phyloP scores from a whole-genome alignment of 1,139 yeast genomes.

The Blastobotrys serpentis region DNA sequence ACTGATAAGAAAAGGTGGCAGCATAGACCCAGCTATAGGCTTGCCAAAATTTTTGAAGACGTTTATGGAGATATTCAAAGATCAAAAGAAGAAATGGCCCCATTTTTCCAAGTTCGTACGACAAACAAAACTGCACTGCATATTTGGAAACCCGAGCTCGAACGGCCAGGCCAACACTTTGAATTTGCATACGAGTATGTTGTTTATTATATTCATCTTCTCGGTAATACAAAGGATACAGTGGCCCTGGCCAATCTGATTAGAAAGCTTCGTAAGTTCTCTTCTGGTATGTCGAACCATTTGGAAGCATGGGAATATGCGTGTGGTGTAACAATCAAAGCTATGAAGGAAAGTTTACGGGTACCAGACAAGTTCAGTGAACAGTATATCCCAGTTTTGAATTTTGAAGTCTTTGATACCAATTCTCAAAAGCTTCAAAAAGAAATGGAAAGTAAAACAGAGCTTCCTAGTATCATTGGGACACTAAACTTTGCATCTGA shows the following conservation, averaged over 20 bases:
- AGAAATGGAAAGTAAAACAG: conserved; percentile 24
- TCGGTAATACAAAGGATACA: conserved; percentile 56
- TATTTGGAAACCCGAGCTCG: conserved; percentile 92
- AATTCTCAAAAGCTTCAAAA: conserved; percentile 27
- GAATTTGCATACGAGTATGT: conserved; percentile 73
- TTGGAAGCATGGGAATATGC: conserved; percentile 62
- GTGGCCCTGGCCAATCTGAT: conserved; percentile 58
- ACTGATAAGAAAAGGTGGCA: conserved; percentile 90
- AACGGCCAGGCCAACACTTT: conserved; percentile 91
- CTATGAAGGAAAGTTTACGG: conserved; percentile 48
- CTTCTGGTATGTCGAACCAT: conserved; percentile 67
- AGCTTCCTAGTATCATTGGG: conserved; percentile 23
- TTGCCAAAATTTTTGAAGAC: conserved; percentile 62
- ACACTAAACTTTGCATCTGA: conserved; percentile 56
- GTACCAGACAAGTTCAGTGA: conserved; percentile 57
- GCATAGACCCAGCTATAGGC: conserved; percentile 74
- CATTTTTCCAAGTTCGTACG: conserved; percentile 63
- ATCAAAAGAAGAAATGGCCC: conserved; percentile 65
- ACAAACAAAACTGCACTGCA: conserved; percentile 65
- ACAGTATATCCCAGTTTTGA: conserved; percentile 46
- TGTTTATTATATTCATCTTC: conserved; percentile 56
- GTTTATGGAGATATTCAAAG: conserved; percentile 51
- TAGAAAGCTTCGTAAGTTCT: conserved; percentile 71
- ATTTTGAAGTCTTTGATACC: conserved; percentile 46
- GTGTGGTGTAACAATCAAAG: conserved; percentile 51